These are phyloP conservation scores for Camellia lanceoleosa DNA, from an alignment of 148 eudicot genomes.

Conservation along the genomic window DNA sequence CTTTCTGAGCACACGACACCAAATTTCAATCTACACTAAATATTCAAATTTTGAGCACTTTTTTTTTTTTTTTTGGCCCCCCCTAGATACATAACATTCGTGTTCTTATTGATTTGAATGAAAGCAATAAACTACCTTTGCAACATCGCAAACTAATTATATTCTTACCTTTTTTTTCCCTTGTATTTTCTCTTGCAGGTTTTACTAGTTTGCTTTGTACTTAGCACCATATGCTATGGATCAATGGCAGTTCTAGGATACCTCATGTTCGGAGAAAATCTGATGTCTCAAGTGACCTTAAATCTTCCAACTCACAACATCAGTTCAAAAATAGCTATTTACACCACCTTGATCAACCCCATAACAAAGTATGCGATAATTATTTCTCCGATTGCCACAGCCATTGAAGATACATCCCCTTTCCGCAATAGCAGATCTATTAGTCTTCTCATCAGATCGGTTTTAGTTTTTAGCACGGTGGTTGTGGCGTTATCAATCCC, in stretches of 20 bases:
- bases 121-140: too few species aligned
- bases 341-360: conserved; percentile 40
- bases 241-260: conserved; percentile 45
- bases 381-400: conserved; percentile 37
- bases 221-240: conserved; percentile 43
- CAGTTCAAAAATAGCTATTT: conserved; percentile 47
- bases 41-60: too few species aligned
- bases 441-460: conserved; percentile 41
- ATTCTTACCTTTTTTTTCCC: background rate
- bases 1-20: too few species aligned
- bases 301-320: conserved; percentile 38
- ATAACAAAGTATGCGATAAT: conserved; percentile 44
- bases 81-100: too few species aligned
- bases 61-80: background rate
- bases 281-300: conserved; percentile 47
- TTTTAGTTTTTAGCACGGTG: conserved; percentile 47
- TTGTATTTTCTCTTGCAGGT: conserved; percentile 27
- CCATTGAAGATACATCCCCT: conserved; percentile 32
- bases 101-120: too few species aligned
- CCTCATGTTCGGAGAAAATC: conserved; percentile 40
- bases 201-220: conserved; percentile 36
- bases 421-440: conserved; percentile 22
- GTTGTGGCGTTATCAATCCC: conserved; percentile 55
- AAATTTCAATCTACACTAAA: too few species aligned
- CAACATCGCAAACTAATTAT: background rate